phyloP scores from a whole-genome alignment of 2,329 filamentous ascomycete species.

The Diplodia mutila region DNA sequence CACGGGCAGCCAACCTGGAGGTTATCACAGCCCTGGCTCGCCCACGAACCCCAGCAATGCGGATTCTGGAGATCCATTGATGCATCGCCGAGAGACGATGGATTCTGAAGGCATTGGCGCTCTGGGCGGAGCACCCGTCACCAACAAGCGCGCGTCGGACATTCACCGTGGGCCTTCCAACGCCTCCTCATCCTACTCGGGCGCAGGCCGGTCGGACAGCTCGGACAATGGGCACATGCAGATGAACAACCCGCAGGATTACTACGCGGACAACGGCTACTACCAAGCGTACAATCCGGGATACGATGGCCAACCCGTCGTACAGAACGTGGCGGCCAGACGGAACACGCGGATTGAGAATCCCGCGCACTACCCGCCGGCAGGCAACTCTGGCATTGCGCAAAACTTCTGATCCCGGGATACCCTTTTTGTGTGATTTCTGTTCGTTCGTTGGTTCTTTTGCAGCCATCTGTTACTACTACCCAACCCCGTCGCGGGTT shows the following conservation, averaged over 20 bases:
- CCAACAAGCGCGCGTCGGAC: constrained; percentile 64
- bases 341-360: constrained; percentile 95
- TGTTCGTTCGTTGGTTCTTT: constrained; percentile 16
- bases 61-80: constrained; percentile 69
- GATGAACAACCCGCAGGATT: constrained; percentile 50
- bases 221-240: constrained; percentile 60
- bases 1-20: constrained; percentile 60
- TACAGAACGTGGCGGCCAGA: constrained; percentile 88
- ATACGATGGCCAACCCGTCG: constrained; percentile 73
- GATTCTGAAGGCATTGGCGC: constrained; percentile 83
- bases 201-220: constrained; percentile 71
- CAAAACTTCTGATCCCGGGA: constrained; percentile 78
- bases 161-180: constrained; percentile 91
- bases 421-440: constrained; percentile 19
- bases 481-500: constrained; percentile 16
- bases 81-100: constrained; percentile 52
- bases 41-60: constrained; percentile 68
- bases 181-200: constrained; percentile 93
- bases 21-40: constrained; percentile 59
- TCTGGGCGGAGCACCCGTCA: constrained; percentile 69
- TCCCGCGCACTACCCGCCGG: constrained; percentile 83
- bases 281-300: constrained; percentile 54
- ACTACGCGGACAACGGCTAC: constrained; percentile 61
- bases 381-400: constrained; percentile 87
- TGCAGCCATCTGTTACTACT: constrained; percentile 10